Conservation (phyloP, 768 basidiomycete genomes). For the Leccinum fibrillosum region DNA sequence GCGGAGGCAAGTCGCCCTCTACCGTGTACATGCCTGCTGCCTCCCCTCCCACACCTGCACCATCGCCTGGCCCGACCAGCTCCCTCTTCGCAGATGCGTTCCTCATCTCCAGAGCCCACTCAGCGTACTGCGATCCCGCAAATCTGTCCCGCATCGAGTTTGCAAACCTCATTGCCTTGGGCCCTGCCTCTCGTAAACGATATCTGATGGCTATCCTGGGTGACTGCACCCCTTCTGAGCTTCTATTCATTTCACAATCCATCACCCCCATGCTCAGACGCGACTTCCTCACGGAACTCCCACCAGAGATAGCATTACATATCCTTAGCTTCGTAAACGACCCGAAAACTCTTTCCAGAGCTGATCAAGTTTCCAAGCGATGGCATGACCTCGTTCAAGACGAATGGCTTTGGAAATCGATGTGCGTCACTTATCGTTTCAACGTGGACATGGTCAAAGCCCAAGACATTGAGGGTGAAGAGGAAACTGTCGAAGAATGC, state of each 20-base stretch:
- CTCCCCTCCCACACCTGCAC: slow-evolving; percentile 61
- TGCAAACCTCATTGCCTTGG: slow-evolving; percentile 29
- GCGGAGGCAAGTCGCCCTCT: slow-evolving; percentile 20
- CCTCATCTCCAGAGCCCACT: slow-evolving; percentile 15
- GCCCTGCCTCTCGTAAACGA: slow-evolving; percentile 44
- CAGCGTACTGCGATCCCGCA: slow-evolving; percentile 20
- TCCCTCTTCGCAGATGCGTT: slow-evolving; percentile 38
- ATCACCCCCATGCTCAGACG: slow-evolving; percentile 63
- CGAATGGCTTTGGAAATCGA: slow-evolving; percentile 75
- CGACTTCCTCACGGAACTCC: slow-evolving; percentile 56
- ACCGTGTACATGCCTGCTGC: slow-evolving; percentile 48
- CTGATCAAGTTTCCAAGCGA: slow-evolving; percentile 61
- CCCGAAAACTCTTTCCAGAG: slow-evolving; percentile 64
- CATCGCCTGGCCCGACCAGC: slow-evolving; percentile 53
- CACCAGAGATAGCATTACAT: slow-evolving; percentile 70
- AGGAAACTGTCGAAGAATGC: slow-evolving; percentile 32
- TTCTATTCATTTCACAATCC: slow-evolving; percentile 63
- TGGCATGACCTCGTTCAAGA: slow-evolving; percentile 74
- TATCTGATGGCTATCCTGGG: slow-evolving; percentile 49
- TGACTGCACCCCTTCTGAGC: slow-evolving; percentile 56
- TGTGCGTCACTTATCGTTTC: slow-evolving; percentile 64
- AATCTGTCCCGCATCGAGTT: slow-evolving; percentile 33
- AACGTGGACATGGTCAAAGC: slow-evolving; percentile 14
- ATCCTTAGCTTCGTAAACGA: slow-evolving; percentile 77
- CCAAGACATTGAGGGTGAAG: slow-evolving; percentile 25